phyloP scores from a whole-genome alignment of 2,329 filamentous ascomycete genomes.

The Diaporthe sp. region DNA sequence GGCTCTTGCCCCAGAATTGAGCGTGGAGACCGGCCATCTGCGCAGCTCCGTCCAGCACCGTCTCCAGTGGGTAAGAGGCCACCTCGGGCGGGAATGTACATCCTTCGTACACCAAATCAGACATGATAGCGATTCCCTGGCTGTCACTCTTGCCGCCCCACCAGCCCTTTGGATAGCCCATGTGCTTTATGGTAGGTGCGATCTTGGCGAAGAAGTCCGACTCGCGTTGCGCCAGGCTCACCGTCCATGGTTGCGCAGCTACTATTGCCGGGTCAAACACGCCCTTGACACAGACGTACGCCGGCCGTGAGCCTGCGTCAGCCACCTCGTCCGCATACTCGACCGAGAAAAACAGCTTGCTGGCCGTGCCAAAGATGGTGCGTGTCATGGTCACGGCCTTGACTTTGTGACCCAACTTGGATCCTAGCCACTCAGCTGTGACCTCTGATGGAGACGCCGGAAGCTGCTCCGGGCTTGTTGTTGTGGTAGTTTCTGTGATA shows the following conservation, averaged over 20 bases:
- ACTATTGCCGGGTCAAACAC: slow-evolving; percentile 55
- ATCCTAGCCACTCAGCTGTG: slow-evolving; percentile 45
- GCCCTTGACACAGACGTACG: slow-evolving; percentile 50
- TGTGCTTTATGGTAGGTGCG: slow-evolving; percentile 45
- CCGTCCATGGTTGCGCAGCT: slow-evolving; percentile 50
- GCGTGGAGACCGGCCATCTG: slow-evolving; percentile 54
- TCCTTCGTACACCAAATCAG: slow-evolving; percentile 50
- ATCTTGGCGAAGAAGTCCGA: slow-evolving; percentile 55
- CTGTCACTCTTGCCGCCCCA: slow-evolving; percentile 52
- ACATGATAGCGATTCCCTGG: slow-evolving; percentile 57
- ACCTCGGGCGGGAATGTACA: slow-evolving; percentile 51
- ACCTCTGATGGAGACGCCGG: background rate
- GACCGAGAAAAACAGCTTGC: slow-evolving; percentile 49
- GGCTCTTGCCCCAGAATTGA: slow-evolving; percentile 45
- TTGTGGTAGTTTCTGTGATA: background rate
- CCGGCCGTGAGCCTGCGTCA: slow-evolving; percentile 44
- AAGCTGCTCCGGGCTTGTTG: background rate
- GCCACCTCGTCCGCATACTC: slow-evolving; percentile 47
- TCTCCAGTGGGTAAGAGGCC: slow-evolving; percentile 49
- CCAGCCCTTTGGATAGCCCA: slow-evolving; percentile 54
- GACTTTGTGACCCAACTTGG: slow-evolving; percentile 48
- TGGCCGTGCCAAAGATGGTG: slow-evolving; percentile 47
- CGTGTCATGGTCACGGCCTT: slow-evolving; percentile 45
- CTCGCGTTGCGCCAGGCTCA: slow-evolving; percentile 52
- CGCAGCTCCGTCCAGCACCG: slow-evolving; percentile 51